Conservation (phyloP, 2,329 filamentous ascomycete genomes). For the Phyllosticta paracitricarpa region DNA sequence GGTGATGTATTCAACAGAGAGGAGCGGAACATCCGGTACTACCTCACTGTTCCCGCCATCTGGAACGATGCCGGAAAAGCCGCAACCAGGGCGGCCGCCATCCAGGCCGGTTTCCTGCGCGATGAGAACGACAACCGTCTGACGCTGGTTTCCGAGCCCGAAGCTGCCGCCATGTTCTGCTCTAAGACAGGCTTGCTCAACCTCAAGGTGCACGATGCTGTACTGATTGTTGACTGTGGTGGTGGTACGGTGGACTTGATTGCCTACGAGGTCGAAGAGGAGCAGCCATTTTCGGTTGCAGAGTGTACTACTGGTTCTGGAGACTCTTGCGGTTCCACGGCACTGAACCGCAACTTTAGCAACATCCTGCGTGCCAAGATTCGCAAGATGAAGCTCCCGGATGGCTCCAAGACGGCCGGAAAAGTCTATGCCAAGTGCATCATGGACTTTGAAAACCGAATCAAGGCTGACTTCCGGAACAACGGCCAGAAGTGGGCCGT, state of each 20-base stretch:
- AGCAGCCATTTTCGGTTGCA: constrained; percentile 90
- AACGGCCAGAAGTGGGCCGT: constrained; percentile 99
- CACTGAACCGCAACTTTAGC: constrained; percentile 94
- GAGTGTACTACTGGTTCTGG: constrained; percentile 96
- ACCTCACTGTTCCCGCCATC: constrained; percentile 95
- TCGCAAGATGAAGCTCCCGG: constrained; percentile 96
- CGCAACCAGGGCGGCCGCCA: constrained; percentile 87
- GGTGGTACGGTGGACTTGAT: constrained; percentile 98
- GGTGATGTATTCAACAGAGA: constrained; percentile 97
- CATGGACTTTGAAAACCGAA: constrained; percentile 99
- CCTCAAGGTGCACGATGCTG: constrained; percentile 96
- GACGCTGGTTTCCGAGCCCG: constrained; percentile 89
- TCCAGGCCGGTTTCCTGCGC: constrained; percentile 90
- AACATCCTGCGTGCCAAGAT: constrained; percentile 98
- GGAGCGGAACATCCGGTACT: constrained; percentile 96
- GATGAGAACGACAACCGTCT: constrained; percentile 97
- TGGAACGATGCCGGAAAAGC: constrained; percentile 99
- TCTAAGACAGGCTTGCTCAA: constrained; percentile 93
- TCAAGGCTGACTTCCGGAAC: constrained; percentile 99
- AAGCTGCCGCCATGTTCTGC: constrained; percentile 95
- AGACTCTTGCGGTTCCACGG: constrained; percentile 96
- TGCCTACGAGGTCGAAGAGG: constrained; percentile 96
- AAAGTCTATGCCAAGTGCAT: constrained; percentile 99
- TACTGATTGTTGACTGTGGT: constrained; percentile 95
- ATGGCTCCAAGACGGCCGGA: constrained; percentile 93